A percentile compares a stretch with the other conserved stretches of the same genome.
These are phyloP conservation scores for Chlamydomonas sphaeroides DNA, from an alignment of 139 green algal genomes.

Conservation along the genomic window DNA sequence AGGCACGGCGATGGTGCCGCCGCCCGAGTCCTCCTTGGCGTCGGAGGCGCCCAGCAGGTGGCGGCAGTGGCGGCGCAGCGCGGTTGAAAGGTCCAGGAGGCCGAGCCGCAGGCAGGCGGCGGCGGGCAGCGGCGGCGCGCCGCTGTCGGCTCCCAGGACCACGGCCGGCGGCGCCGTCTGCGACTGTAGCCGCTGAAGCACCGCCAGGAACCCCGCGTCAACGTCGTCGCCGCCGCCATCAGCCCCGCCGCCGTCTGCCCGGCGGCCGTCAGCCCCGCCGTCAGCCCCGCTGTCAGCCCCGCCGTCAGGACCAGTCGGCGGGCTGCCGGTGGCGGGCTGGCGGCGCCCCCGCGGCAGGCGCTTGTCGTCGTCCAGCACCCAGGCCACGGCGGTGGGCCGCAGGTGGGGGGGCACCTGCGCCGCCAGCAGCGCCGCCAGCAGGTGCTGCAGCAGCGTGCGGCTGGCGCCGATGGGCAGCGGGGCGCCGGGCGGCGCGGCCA, in stretches of 20 bases:
- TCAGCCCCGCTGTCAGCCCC: too few species aligned
- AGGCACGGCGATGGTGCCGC: too few species aligned
- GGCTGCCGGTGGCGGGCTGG: too few species aligned
- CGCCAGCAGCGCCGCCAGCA: neutral
- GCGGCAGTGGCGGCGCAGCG: neutral
- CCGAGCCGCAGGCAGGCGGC: conserved; percentile 1
- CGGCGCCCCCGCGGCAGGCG: neutral
- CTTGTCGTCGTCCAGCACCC: conserved; percentile 27
- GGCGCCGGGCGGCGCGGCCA: too few species aligned
- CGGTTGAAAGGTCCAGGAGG: conserved; percentile 24
- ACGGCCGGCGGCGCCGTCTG: neutral
- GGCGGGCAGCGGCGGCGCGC: conserved; percentile 23
- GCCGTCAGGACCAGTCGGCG: too few species aligned
- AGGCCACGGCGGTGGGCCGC: neutral
- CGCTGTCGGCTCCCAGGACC: conserved; percentile 18
- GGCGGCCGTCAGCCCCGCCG: too few species aligned
- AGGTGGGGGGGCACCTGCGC: neutral
- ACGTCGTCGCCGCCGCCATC: too few species aligned
- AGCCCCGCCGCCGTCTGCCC: too few species aligned
- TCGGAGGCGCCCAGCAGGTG: neutral
- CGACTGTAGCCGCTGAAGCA: neutral
- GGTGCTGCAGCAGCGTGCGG: conserved; percentile 32
- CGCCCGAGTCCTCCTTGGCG: too few species aligned
- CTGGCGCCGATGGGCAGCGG: conserved; percentile 3
- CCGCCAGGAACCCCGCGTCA: neutral